Percentiles rank a stretch among this genome's conserved stretches.
Evolutionary conservation across 108 stramenopile species (phyloP).

Genomic region (Pseudonitzschia multistriata): DNA sequence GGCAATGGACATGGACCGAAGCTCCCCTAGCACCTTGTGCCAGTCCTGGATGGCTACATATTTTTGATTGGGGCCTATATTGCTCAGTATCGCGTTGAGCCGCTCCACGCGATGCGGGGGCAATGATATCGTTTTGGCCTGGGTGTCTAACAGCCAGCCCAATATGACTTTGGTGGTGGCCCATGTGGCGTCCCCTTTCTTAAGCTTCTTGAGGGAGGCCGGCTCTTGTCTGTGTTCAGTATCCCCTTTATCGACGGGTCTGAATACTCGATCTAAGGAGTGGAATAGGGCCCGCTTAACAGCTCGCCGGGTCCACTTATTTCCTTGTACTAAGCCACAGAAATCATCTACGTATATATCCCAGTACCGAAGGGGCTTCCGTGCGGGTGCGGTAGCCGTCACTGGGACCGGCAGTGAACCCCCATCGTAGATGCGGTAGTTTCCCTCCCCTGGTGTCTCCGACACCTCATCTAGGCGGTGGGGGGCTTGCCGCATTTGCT

Average conservation of each 20-base stretch:
- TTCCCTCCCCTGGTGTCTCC: background rate
- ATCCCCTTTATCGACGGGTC: background rate
- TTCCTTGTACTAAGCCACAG: too few species aligned
- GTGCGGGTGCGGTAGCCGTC: background rate
- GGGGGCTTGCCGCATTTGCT: background rate
- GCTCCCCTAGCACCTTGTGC: constrained; percentile 24
- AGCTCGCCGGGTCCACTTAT: too few species aligned
- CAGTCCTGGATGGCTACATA: constrained; percentile 3
- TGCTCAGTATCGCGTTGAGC: constrained; percentile 16
- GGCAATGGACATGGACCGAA: constrained; percentile 1
- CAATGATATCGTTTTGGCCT: background rate
- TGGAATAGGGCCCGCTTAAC: too few species aligned
- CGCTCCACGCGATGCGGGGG: constrained; percentile 17
- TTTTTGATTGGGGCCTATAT: background rate
- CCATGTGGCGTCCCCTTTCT: constrained; percentile 42
- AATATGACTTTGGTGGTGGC: constrained; percentile 26
- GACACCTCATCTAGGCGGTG: background rate
- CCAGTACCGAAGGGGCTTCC: constrained; percentile 10
- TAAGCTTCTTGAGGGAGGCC: constrained; percentile 35
- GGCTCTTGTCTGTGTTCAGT: constrained; percentile 32
- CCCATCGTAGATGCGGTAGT: too few species aligned
- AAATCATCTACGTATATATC: constrained; percentile 21
- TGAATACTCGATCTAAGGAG: background rate
- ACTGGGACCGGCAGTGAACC: too few species aligned
- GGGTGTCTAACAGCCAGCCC: constrained; percentile 41